Percentiles rank a stretch among this genome's conserved stretches.
Conservation (phyloP, 1,284 basidiomycete genomes). For the Ceratobasidium sp. region DNA sequence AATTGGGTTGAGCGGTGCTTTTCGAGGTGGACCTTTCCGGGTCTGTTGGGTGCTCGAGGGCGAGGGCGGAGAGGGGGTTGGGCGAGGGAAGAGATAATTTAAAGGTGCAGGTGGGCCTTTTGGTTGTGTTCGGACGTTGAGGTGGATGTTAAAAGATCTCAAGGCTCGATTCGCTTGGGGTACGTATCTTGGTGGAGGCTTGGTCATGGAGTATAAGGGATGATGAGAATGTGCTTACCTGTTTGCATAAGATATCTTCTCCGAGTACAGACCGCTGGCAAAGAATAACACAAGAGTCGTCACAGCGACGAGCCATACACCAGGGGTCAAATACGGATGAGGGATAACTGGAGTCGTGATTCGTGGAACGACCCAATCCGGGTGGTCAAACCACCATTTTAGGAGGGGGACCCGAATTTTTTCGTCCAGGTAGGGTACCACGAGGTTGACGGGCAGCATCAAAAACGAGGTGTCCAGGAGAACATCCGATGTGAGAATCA, state of each 20-base stretch:
- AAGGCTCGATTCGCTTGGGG: slow-evolving; percentile 94
- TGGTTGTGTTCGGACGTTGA: slow-evolving; percentile 89
- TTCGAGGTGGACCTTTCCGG: slow-evolving; percentile 52
- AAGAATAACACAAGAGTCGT: slow-evolving; percentile 96
- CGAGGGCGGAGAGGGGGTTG: slow-evolving; percentile 51
- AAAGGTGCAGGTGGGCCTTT: slow-evolving; percentile 72
- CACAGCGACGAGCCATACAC: slow-evolving; percentile 82
- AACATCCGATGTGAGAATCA: slow-evolving; percentile 78
- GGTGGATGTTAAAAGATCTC: slow-evolving; percentile 94
- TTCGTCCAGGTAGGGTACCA: slow-evolving; percentile 57
- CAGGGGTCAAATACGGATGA: slow-evolving; percentile 74
- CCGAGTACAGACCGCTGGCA: slow-evolving; percentile 94
- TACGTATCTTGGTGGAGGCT: slow-evolving; percentile 75
- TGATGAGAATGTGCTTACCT: slow-evolving; percentile 65
- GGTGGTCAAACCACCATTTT: slow-evolving; percentile 36
- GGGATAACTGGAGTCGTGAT: slow-evolving; percentile 14
- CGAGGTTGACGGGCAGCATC: slow-evolving; percentile 67
- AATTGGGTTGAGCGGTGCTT: slow-evolving; percentile 77
- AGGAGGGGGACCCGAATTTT: slow-evolving; percentile 53
- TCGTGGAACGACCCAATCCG: slow-evolving; percentile 7
- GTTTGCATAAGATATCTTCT: slow-evolving; percentile 96
- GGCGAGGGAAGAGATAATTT: slow-evolving; percentile 69
- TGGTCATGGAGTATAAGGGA: slow-evolving; percentile 2
- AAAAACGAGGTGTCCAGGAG: slow-evolving; percentile 74
- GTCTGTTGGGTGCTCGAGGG: slow-evolving; percentile 54